A percentile compares a stretch with the other conserved stretches of the same genome.
Evolutionary conservation across 139 green algal genomes (phyloP).

Genomic region (Micractinium sp.): DNA sequence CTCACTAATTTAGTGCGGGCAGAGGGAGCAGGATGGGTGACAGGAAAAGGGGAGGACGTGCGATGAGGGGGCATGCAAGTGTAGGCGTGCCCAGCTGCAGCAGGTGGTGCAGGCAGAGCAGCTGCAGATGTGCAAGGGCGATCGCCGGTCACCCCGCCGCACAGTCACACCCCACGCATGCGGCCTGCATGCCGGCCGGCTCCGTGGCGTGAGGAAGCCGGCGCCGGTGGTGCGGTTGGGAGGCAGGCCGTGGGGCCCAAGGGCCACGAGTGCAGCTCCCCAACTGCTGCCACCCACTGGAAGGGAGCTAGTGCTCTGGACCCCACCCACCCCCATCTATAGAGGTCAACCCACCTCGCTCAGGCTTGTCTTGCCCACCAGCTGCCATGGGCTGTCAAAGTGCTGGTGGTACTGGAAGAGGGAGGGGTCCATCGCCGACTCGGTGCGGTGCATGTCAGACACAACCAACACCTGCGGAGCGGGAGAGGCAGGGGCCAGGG

Average conservation of each 20-base stretch:
- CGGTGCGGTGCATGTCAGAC: slow-evolving; percentile 65
- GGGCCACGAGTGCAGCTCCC: too few species aligned
- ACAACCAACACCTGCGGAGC: slow-evolving; percentile 64
- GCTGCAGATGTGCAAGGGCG: background rate
- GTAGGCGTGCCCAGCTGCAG: background rate
- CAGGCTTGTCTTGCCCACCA: slow-evolving; percentile 65
- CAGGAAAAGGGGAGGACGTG: background rate
- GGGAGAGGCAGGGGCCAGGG: background rate
- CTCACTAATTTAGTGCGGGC: too few species aligned
- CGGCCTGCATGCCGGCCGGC: too few species aligned
- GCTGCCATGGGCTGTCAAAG: slow-evolving; percentile 68
- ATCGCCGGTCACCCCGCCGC: too few species aligned
- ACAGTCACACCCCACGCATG: too few species aligned
- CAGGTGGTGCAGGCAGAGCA: background rate
- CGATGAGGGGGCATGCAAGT: background rate
- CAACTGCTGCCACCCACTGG: background rate
- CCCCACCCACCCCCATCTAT: background rate
- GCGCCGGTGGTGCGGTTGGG: too few species aligned
- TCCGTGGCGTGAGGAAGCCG: too few species aligned
- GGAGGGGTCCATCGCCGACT: slow-evolving; percentile 56
- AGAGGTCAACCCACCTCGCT: slow-evolving; percentile 49
- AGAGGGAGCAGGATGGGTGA: background rate
- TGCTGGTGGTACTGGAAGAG: slow-evolving; percentile 79
- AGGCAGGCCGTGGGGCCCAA: too few species aligned
- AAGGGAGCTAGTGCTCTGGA: too few species aligned